Evolutionary conservation across 2,329 filamentous ascomycete species (phyloP).

Genomic region (Juglanconis sp.): DNA sequence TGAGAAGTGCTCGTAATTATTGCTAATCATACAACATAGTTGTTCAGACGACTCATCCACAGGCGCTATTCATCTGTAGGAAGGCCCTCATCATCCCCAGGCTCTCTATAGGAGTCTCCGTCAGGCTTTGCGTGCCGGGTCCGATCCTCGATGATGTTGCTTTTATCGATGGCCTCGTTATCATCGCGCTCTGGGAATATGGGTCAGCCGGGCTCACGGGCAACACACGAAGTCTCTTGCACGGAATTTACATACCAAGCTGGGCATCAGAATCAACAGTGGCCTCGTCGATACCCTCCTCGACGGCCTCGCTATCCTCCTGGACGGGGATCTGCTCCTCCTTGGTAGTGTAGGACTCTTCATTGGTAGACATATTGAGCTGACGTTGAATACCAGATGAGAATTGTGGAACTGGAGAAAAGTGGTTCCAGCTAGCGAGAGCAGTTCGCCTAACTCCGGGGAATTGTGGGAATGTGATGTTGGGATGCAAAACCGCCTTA

Average conservation of each 20-base stretch:
- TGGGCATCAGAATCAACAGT: constrained; percentile 19
- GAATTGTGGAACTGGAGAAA: constrained; percentile 4
- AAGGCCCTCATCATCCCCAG: constrained; percentile 26
- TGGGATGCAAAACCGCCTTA: not conserved
- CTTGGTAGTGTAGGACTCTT: constrained; percentile 10
- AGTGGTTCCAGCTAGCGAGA: constrained; percentile 6
- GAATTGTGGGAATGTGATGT: not conserved
- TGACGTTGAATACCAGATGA: not conserved
- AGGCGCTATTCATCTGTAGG: not conserved
- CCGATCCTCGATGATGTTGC: constrained; percentile 27
- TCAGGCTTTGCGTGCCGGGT: constrained; percentile 26
- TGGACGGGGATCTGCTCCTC: constrained; percentile 17
- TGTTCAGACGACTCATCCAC: not conserved
- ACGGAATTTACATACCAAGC: constrained; percentile 13
- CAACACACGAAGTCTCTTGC: not conserved
- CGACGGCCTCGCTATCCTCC: constrained; percentile 17
- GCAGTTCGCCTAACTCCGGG: constrained; percentile 10
- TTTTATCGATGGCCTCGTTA: constrained; percentile 29
- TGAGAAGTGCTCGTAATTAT: too few relatives aligned
- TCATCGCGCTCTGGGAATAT: constrained; percentile 26
- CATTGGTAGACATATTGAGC: constrained; percentile 11
- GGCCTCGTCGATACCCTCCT: constrained; percentile 15
- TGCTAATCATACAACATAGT: too few relatives aligned
- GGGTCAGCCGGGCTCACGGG: not conserved
- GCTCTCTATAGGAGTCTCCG: constrained; percentile 25